Evolutionary conservation across 2,329 filamentous ascomycete species (phyloP).

Genomic region (Dactylellina sp.): DNA sequence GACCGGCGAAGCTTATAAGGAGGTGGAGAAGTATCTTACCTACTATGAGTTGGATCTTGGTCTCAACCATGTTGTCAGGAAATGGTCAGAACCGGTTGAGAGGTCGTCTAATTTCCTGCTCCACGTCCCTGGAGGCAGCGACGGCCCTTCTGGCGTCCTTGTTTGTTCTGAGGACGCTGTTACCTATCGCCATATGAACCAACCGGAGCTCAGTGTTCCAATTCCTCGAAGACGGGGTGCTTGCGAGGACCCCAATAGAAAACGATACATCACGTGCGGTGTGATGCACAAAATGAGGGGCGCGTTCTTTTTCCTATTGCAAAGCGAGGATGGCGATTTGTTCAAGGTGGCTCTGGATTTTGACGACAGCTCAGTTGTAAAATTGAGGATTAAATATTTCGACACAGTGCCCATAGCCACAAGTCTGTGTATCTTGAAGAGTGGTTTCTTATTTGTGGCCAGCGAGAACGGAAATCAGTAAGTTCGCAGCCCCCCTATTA

Average conservation of each 20-base stretch:
- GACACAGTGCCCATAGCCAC: conserved; percentile 92
- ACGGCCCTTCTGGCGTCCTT: conserved; percentile 92
- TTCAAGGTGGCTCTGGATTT: conserved; percentile 97
- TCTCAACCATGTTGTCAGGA: conserved; percentile 94
- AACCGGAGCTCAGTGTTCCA: conserved; percentile 86
- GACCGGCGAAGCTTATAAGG: conserved; percentile 81
- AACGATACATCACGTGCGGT: conserved; percentile 85
- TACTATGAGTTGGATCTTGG: conserved; percentile 98
- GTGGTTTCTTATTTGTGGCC: conserved; percentile 91
- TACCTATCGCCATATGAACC: conserved; percentile 96
- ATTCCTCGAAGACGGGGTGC: conserved; percentile 88
- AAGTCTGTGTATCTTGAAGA: conserved; percentile 91
- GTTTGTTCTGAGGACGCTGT: conserved; percentile 95
- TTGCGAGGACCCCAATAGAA: conserved; percentile 91
- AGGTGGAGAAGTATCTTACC: conserved; percentile 88
- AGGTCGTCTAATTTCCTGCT: conserved; percentile 89
- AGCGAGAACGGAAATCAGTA: conserved; percentile 88
- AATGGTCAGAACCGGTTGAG: conserved; percentile 95
- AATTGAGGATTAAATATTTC: conserved; percentile 95
- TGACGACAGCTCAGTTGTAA: conserved; percentile 82
- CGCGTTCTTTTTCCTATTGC: conserved; percentile 95
- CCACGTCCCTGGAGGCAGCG: conserved; percentile 91
- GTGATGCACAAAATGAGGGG: conserved; percentile 98
- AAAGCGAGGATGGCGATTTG: conserved; percentile 96
- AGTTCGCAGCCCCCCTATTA: conserved; percentile 20